Conservation (phyloP, 1,284 basidiomycete genomes). For the Pholiota adiposa region DNA sequence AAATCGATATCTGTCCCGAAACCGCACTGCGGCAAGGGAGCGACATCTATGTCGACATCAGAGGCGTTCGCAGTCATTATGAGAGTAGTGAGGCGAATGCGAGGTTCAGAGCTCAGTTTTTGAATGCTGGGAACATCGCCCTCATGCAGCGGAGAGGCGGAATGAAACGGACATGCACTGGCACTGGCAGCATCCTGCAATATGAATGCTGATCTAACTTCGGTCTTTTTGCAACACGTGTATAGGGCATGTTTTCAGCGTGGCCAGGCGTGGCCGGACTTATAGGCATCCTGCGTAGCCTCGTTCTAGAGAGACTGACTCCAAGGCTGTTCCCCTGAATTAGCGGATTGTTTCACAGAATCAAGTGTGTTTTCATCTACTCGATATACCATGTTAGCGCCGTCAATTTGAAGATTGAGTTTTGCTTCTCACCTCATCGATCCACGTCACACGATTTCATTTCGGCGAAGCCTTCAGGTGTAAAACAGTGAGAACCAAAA, state of each 20-base stretch:
- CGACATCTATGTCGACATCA: slow-evolving; percentile 25
- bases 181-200: slow-evolving; percentile 16
- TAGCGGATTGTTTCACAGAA: background rate
- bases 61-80: slow-evolving; percentile 25
- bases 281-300: background rate
- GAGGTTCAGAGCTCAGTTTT: slow-evolving; percentile 22
- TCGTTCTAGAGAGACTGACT: background rate
- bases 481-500: no score
- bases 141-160: slow-evolving; percentile 32
- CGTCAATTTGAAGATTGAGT: background rate
- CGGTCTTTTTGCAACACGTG: slow-evolving; percentile 29
- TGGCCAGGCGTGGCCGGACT: slow-evolving; percentile 19
- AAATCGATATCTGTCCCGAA: slow-evolving; percentile 68
- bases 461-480: no score
- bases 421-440: background rate
- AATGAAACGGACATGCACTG: slow-evolving; percentile 31
- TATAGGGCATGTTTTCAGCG: slow-evolving; percentile 29
- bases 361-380: background rate
- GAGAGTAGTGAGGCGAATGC: slow-evolving; percentile 9
- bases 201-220: slow-evolving; percentile 10
- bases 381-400: background rate
- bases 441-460: background rate
- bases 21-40: slow-evolving; percentile 68
- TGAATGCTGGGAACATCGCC: slow-evolving; percentile 23
- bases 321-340: background rate